Evolutionary conservation across 495 filamentous ascomycete species (phyloP), one percentile per base, ranked within the genome.

Genomic region (Trypethelium eluteriae): DNA sequence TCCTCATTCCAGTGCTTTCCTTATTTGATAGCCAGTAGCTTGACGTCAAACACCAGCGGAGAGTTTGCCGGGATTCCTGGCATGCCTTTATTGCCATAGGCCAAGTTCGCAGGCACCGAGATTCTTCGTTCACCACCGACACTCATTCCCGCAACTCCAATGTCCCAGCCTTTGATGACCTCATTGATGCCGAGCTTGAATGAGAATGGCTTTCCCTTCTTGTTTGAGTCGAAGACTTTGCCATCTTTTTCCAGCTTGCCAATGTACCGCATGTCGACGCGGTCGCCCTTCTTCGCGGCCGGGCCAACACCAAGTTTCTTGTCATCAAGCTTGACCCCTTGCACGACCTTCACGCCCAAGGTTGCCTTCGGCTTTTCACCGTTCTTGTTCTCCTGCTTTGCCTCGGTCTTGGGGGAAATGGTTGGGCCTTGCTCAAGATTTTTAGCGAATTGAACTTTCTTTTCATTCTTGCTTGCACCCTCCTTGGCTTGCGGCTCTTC

Each of bases 391-490:
- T 81, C 81, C 47, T 80, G 73, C 76, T 83, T 82, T 41, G 71
- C 66, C 36, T 65, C 68, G 64, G 38, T 16, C 61, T 78, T 80
- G 18, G 73, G 67, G 50, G 88, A 87, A 67, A 86, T 85, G 50
- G 92, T 92, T 47, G 94, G 94, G 59, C 93, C 94, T 76, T 96
- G 92, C 81, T 98, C 95, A 39, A 98, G 89, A 76, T 97, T 90
- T 83, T 97, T 95, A 70, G 94, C 94, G 76, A 99, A 99, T 79
- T 96, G 91, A 38, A 99, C 94, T 82, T 97, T 97, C 86, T 98
- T 98, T 76, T 91, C 89, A 39, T 77, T 77, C 80, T 89, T 89
- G 69, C 80, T 71, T 67, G 80, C 77, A 65, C 77, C 70, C 63
- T 78, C 75, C 66, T 84, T 81, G 71, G 85, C 84, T 50, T 80